Evolutionary conservation across 257 asterid genomes (phyloP).

Genomic region (Mentha longifolia): DNA sequence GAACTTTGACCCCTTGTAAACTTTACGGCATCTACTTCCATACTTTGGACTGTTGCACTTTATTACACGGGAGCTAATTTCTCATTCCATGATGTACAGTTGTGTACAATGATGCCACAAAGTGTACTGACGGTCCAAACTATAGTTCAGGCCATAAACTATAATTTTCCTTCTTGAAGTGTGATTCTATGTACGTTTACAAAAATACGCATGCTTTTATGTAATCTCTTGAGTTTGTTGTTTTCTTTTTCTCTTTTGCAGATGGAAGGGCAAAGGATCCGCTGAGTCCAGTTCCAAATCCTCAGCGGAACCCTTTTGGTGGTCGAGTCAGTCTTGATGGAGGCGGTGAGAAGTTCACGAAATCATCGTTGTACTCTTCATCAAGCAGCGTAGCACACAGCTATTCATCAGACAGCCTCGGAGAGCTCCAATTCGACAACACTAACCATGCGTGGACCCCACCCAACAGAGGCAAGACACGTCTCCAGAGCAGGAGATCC

Average conservation of each 20-base stretch:
- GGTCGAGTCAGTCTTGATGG: slow-evolving; percentile 34
- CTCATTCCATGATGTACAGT: no score
- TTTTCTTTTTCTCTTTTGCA: slow-evolving; percentile 40
- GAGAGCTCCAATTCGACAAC: slow-evolving; percentile 52
- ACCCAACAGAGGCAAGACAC: slow-evolving; percentile 56
- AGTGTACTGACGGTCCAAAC: no score
- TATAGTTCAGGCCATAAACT: no score
- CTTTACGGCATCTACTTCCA: no score
- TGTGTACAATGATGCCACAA: no score
- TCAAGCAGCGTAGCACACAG: slow-evolving; percentile 67
- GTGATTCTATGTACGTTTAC: not conserved
- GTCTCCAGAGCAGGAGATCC: slow-evolving; percentile 87
- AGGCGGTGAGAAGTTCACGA: slow-evolving; percentile 49
- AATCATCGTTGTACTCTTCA: slow-evolving; percentile 54
- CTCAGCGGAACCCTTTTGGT: slow-evolving; percentile 47
- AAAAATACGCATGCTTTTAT: not conserved
- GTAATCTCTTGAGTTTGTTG: not conserved
- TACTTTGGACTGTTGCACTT: no score
- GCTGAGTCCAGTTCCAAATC: slow-evolving; percentile 59
- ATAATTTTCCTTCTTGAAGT: not conserved
- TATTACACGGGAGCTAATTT: no score
- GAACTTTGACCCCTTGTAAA: no score
- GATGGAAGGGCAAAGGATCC: slow-evolving; percentile 71
- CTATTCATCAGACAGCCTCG: slow-evolving; percentile 63
- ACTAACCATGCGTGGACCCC: slow-evolving; percentile 49